Evolutionary conservation across 1,284 basidiomycete species (phyloP).

Genomic region (Marasmius sp.): DNA sequence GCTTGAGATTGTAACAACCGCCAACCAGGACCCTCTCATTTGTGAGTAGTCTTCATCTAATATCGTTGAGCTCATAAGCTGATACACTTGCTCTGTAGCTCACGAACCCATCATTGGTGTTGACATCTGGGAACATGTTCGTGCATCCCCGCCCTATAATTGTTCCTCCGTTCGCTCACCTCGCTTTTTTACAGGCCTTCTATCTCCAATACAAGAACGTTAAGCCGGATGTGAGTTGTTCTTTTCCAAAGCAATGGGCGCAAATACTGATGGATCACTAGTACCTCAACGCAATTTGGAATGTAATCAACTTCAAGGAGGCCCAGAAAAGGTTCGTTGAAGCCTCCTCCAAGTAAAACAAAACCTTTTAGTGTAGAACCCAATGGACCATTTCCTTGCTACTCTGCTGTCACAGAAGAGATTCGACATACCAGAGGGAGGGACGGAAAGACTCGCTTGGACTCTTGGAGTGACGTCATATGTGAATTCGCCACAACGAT

Average conservation of each 20-base stretch:
- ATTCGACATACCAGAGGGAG: neutral
- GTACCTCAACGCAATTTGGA: slow-evolving; percentile 92
- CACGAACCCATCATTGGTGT: slow-evolving; percentile 93
- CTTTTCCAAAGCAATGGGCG: slow-evolving; percentile 8
- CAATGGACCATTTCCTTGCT: neutral
- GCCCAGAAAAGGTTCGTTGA: slow-evolving; percentile 76
- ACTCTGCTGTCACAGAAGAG: neutral
- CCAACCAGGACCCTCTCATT: slow-evolving; percentile 96
- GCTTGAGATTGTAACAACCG: slow-evolving; percentile 88
- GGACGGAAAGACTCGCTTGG: too few relatives aligned
- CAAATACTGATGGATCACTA: slow-evolving; percentile 25
- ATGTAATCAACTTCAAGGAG: slow-evolving; percentile 91
- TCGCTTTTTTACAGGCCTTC: slow-evolving; percentile 51
- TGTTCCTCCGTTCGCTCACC: slow-evolving; percentile 7
- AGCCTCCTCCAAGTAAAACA: slow-evolving; percentile 33
- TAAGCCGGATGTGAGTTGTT: slow-evolving; percentile 76
- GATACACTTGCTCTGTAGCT: slow-evolving; percentile 36
- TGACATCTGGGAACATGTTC: slow-evolving; percentile 94
- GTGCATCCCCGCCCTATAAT: slow-evolving; percentile 24
- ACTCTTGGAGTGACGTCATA: too few relatives aligned
- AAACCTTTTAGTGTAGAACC: neutral
- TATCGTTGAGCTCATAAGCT: neutral
- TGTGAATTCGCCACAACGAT: too few relatives aligned
- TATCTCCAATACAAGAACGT: slow-evolving; percentile 95
- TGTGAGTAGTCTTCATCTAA: slow-evolving; percentile 36